A percentile compares a stretch with the other conserved stretches of the same genome.
Evolutionary conservation across 805 yeast genomes (phyloP).

Genomic region (Metschnikowia picachoensis): DNA sequence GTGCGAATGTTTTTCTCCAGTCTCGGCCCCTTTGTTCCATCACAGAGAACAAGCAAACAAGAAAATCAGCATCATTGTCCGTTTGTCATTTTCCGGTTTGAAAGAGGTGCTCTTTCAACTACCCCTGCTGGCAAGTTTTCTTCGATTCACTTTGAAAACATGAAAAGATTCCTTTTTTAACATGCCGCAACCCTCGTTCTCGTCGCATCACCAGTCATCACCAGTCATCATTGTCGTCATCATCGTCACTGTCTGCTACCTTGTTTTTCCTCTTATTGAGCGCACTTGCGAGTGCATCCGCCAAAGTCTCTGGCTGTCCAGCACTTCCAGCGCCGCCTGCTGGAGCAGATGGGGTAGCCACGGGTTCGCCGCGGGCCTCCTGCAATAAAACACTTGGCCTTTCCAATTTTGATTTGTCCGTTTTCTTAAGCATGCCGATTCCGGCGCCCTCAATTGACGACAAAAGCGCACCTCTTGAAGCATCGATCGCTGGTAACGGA

Average conservation of each 20-base stretch:
- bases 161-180: no score
- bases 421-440: conserved; percentile 61
- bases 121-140: no score
- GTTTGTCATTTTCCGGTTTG: no score
- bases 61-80: no score
- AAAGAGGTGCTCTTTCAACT: no score
- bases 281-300: conserved; percentile 88
- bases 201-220: conserved; percentile 17
- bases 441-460: conserved; percentile 86
- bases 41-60: no score
- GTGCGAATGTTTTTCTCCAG: no score
- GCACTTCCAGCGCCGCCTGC: conserved; percentile 33
- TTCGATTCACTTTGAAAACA: no score
- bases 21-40: no score
- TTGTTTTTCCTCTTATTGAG: conserved; percentile 76
- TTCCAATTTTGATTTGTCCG: conserved; percentile 81
- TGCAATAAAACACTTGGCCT: conserved; percentile 68
- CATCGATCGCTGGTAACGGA: conserved; percentile 37
- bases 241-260: conserved; percentile 78
- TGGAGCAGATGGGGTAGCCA: conserved; percentile 28
- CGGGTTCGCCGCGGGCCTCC: conserved; percentile 64
- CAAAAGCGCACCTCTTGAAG: conserved; percentile 74
- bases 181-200: no score
- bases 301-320: conserved; percentile 64
- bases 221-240: conserved; percentile 65